Conservation (phyloP, 768 basidiomycete species). For the Leccinellum luteum region DNA sequence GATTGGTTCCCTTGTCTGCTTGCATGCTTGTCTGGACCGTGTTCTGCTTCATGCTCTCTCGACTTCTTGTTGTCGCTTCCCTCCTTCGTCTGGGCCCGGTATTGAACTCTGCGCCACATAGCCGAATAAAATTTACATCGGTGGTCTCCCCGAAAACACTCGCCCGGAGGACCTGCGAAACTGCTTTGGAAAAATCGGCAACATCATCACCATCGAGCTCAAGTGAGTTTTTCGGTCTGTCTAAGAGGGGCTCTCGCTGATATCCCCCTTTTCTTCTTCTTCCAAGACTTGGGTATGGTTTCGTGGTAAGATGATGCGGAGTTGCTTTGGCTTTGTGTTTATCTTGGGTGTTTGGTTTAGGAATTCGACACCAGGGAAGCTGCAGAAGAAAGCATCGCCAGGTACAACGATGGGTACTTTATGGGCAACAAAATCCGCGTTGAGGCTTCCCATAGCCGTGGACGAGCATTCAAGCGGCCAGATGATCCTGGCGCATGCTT, state of each 20-base stretch:
- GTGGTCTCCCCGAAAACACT: constrained; percentile 84
- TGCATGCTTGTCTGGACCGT: constrained; percentile 37
- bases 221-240: constrained; percentile 56
- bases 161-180: constrained; percentile 81
- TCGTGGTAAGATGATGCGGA: constrained; percentile 61
- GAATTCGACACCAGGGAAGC: constrained; percentile 82
- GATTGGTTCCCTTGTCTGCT: constrained; percentile 34
- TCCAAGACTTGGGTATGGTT: constrained; percentile 79
- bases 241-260: constrained; percentile 10
- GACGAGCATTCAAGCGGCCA: constrained; percentile 74
- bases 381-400: constrained; percentile 82
- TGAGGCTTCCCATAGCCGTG: constrained; percentile 81
- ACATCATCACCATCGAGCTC: constrained; percentile 72
- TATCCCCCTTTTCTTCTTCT: constrained; percentile 4
- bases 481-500: constrained; percentile 89
- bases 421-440: constrained; percentile 93
- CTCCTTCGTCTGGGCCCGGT: constrained; percentile 51
- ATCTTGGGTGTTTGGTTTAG: constrained; percentile 34
- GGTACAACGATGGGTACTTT: constrained; percentile 86
- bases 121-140: constrained; percentile 94
- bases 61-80: constrained; percentile 45
- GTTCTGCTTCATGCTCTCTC: constrained; percentile 24
- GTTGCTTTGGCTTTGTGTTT: neutral
- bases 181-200: constrained; percentile 85
- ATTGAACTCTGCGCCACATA: constrained; percentile 71